These are phyloP conservation scores for Seminavis robusta DNA, from an alignment of 108 stramenopile genomes.

Conservation along the genomic window DNA sequence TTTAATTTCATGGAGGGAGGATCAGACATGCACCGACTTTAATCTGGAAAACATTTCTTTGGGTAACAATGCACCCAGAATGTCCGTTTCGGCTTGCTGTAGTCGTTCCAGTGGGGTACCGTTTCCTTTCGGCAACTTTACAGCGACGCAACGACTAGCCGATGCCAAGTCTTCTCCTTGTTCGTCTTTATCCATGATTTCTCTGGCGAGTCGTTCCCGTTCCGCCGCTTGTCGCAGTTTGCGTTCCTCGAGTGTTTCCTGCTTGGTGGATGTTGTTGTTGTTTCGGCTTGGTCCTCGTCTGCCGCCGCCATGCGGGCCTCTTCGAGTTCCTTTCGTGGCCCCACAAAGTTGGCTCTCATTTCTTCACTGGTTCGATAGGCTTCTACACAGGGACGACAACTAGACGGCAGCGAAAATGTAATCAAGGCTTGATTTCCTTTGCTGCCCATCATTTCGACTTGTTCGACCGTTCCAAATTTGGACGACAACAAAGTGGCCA, in stretches of 20 bases:
- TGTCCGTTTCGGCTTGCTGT: constrained; percentile 6
- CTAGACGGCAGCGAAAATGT: constrained; percentile 57
- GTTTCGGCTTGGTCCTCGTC: constrained; percentile 12
- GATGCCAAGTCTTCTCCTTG: constrained; percentile 6
- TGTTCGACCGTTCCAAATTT: constrained; percentile 66
- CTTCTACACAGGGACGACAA: constrained; percentile 71
- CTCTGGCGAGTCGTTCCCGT: constrained; percentile 57
- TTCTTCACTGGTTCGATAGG: constrained; percentile 50
- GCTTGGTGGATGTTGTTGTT: constrained; percentile 6
- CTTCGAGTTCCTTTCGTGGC: constrained; percentile 50
- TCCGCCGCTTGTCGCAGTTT: constrained; percentile 72
- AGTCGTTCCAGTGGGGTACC: constrained; percentile 27
- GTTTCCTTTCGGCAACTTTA: background rate
- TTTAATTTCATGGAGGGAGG: too few species aligned
- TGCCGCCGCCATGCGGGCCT: background rate
- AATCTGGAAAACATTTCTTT: too few species aligned
- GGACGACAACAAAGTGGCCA: constrained; percentile 39
- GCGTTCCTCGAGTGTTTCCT: constrained; percentile 39
- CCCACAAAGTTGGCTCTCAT: constrained; percentile 82
- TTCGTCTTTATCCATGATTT: constrained; percentile 66
- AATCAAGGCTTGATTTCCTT: constrained; percentile 76
- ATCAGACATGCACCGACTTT: too few species aligned
- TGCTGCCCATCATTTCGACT: constrained; percentile 70
- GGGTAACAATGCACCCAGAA: constrained; percentile 4
- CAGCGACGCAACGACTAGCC: background rate